Evolutionary conservation across 1,139 yeast genomes (phyloP).

Genomic region (Scheffersomyces titani): DNA sequence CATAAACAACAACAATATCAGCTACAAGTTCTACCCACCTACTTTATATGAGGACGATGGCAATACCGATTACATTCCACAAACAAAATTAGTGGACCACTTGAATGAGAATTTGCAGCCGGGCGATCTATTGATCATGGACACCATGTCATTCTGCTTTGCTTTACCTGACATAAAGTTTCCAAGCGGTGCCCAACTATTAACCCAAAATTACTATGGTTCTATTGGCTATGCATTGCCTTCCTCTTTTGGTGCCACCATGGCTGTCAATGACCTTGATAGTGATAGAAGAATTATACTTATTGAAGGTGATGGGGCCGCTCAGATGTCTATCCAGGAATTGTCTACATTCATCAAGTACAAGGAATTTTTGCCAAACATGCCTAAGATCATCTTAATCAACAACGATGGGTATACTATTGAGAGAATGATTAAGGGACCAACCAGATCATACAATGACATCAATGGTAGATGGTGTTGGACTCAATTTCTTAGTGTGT

Average conservation of each 20-base stretch:
- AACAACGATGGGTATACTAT: constrained; percentile 88
- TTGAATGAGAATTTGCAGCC: constrained; percentile 45
- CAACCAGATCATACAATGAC: constrained; percentile 75
- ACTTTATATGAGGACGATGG: neutral
- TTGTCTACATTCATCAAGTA: constrained; percentile 66
- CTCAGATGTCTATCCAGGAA: constrained; percentile 89
- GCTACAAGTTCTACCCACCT: constrained; percentile 7
- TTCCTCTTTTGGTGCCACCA: constrained; percentile 75
- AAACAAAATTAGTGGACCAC: constrained; percentile 28
- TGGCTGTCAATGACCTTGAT: constrained; percentile 62
- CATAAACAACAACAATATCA: constrained; percentile 8
- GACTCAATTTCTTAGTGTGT: constrained; percentile 61
- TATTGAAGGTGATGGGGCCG: constrained; percentile 88
- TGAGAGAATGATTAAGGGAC: constrained; percentile 81
- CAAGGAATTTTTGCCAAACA: constrained; percentile 35
- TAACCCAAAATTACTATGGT: constrained; percentile 72
- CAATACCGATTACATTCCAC: constrained; percentile 8
- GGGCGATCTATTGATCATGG: constrained; percentile 68
- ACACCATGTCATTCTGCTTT: constrained; percentile 79
- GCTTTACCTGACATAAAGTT: constrained; percentile 63
- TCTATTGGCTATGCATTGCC: constrained; percentile 89
- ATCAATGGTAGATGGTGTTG: constrained; percentile 79
- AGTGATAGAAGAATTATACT: constrained; percentile 58
- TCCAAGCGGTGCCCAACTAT: constrained; percentile 50
- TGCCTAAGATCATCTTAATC: constrained; percentile 65